phyloP scores from a whole-genome alignment of 1,139 yeast genomes.

The Yamadazyma friedrichii region DNA sequence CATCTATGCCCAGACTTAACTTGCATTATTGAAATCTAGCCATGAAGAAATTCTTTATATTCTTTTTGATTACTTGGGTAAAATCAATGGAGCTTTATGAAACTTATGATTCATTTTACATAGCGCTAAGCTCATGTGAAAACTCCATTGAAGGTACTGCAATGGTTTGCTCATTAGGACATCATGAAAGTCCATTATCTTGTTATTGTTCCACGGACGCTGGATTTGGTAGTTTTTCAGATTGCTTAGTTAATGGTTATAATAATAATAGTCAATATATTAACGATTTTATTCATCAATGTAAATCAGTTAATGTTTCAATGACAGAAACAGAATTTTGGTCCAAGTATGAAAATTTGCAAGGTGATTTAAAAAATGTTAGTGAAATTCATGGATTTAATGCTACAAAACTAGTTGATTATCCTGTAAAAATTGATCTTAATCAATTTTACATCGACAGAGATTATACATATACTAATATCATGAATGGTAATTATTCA shows the following conservation, averaged over 20 bases:
- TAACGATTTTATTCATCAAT: conserved; percentile 14
- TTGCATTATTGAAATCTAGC: too few species aligned
- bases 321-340: conserved; percentile 11
- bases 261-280: conserved; percentile 15
- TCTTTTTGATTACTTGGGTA: background rate
- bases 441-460: conserved; percentile 7
- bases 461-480: conserved; percentile 4
- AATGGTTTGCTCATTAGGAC: conserved; percentile 9
- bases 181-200: conserved; percentile 1
- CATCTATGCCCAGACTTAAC: too few species aligned
- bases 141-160: conserved; percentile 7
- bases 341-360: conserved; percentile 11
- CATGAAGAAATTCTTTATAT: background rate
- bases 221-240: conserved; percentile 21
- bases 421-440: conserved; percentile 14
- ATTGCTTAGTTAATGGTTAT: conserved; percentile 20
- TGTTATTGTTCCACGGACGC: conserved; percentile 19
- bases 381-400: conserved; percentile 13
- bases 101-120: conserved; percentile 5
- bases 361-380: conserved; percentile 9
- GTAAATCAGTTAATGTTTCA: conserved; percentile 10
- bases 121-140: conserved; percentile 11
- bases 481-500: conserved; percentile 20
- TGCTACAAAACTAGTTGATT: conserved; percentile 8
- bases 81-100: conserved; percentile 3